Evolutionary conservation across 1,284 basidiomycete species (phyloP).

Genomic region (Cutaneotrichosporon daszewskae): DNA sequence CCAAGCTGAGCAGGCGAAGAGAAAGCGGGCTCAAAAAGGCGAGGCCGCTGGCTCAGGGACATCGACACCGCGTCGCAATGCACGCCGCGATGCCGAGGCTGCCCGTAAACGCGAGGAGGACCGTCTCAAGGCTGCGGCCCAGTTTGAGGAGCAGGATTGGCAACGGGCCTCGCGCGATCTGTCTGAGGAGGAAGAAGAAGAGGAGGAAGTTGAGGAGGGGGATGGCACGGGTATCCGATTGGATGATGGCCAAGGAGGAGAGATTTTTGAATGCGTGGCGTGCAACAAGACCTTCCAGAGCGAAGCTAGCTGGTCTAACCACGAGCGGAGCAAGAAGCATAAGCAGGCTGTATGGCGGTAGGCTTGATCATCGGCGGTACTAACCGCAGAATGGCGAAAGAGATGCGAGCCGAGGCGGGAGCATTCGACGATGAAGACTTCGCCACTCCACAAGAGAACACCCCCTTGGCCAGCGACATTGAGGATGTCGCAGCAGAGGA

Average conservation of each 20-base stretch:
- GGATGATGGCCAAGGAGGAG: constrained; percentile 30
- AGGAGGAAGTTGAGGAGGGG: constrained; percentile 32
- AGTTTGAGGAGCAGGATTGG: constrained; percentile 63
- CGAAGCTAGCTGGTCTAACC: constrained; percentile 92
- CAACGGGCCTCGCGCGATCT: constrained; percentile 63
- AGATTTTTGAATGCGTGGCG: constrained; percentile 84
- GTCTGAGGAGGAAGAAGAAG: constrained; percentile 53
- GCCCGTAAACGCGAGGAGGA: constrained; percentile 25
- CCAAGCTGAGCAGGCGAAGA: constrained; percentile 53
- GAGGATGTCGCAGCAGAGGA: constrained; percentile 17
- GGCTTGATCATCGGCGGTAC: no score
- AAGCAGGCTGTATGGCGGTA: constrained; percentile 72
- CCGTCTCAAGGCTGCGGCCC: constrained; percentile 24
- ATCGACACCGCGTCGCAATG: constrained; percentile 14
- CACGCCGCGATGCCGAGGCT: constrained; percentile 25
- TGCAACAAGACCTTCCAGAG: constrained; percentile 87
- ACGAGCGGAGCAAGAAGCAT: constrained; percentile 95
- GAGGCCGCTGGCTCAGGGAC: constrained; percentile 8
- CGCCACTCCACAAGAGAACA: constrained; percentile 26
- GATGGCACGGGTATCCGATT: constrained; percentile 32
- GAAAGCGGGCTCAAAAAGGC: constrained; percentile 13
- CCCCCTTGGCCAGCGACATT: constrained; percentile 13
- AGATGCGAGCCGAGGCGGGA: constrained; percentile 49
- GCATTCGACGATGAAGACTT: constrained; percentile 16
- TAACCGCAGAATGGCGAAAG: constrained; percentile 63